Evolutionary conservation across 2,329 filamentous ascomycete species (phyloP), one percentile per base, ranked within the genome.

Genomic region (Elsinoe australis): DNA sequence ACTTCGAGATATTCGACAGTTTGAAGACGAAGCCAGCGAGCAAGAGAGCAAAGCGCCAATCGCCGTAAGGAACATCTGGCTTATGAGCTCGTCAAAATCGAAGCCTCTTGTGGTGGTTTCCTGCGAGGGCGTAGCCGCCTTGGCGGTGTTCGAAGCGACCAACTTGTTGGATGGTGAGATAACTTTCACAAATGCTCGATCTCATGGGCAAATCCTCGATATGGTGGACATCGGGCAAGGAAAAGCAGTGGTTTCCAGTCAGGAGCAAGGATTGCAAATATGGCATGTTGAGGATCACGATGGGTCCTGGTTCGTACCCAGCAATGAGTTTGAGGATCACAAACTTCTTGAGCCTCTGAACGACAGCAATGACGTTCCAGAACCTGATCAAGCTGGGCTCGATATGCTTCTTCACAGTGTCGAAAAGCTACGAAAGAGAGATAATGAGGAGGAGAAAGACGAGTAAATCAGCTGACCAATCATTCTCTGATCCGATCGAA

Each of bases 121-220:
- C 9, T 66, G 64, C 42, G 71, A 73, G 53, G 67, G 45, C 12
- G 24, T 26, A 12, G 17, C 66, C 4, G 46, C 69, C 21, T 75
- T 79, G 50, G 84, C 74, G 32, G 66, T 94, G 6, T 80, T 90
- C 63, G 67, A 76, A 17, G 31, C 51, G 14, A 41, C 49, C n/a
- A 34, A 17, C 17, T n/a, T 49, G 18, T n/a, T 19, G 36, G 24
- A 44, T 10, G 12, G 39, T 17, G 17, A 28, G 5, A 7, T 44
- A 17, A 21, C 28, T 1, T 12, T 29, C 6, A 3, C 32, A 9
- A 24, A 29, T 15, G 28, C 28, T 5, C 18, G 12, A 8, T n/a
- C 19, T 7, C 32, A n/a, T 4, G 45, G 45, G 18, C 18, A 48
- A 12, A 39, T 39, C 22, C 9, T 48, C 8, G 45, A 48, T 29